Evolutionary conservation across 1,284 basidiomycete species (phyloP), one percentile per base, ranked within the genome.

Genomic region (Trichosporon inkin): DNA sequence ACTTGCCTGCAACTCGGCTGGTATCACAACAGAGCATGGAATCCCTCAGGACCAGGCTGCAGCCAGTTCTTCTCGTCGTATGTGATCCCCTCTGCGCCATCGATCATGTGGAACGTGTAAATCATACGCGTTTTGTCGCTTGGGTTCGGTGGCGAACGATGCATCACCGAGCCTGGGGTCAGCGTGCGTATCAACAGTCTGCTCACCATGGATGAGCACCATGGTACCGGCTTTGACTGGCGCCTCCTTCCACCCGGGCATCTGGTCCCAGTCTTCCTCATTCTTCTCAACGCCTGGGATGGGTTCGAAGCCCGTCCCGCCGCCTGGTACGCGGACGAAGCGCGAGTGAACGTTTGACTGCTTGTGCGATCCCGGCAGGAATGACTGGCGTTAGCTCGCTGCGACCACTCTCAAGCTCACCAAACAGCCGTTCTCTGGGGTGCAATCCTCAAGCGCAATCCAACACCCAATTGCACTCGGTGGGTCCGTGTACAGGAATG

Each of bases 391-490:
- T 58, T 20, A 53, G 57, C 37, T 13, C 6, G 32, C 2, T 11
- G 39, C 37, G 4, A n/a, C n/a, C 17, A 16, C 14, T n/a, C n/a
- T n/a, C n/a, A 41, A 4, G 68, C 76, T 56, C 39, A 77, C 78
- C 32, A 96, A 82, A 20, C 92, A 92, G 4, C 93, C 93, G 68
- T 97, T 97, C 54, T 81, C 79, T 1, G 84, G 76, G 6, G 90
- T 92, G 73, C 92, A 94, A 63, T 85, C 84, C 74, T 98, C 94
- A 19, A 98, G 80, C 6, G 94, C 90, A 60, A 97, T 89, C 95
- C 95, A 99, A 72, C 93, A 91, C 0, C 95, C 95, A 6, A 98
- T 82, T 0, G 95, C 94, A 6, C 85, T 87, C 0, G 91, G 91
- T 8, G 95, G 94, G 53, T 89, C 82, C 4, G 93, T 97, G 76